Evolutionary conservation across 495 filamentous ascomycete species (phyloP), one percentile per base, ranked within the genome.

Genomic region (Neurospora cerealis): DNA sequence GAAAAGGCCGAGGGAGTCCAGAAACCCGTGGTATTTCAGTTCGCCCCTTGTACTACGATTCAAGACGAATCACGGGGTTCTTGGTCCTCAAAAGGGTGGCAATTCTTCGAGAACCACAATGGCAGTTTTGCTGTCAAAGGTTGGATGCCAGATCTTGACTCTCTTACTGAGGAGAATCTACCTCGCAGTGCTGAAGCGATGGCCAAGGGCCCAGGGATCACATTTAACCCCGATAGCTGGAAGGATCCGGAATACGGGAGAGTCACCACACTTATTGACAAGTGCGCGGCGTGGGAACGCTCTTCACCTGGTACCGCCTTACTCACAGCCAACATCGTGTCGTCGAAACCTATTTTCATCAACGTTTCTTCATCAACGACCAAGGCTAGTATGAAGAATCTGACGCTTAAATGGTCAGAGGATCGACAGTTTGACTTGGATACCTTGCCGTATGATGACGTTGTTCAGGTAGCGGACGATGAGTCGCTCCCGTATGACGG

Each of bases 371-470:
- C 82, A 8, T 73, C 80, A 15, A 39, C 66, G 10, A 70, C 73
- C 9, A 76, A 66, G 32, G 38, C 73, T 0, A 79, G 73, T 39
- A 77, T 75, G 72, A 74, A 76, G 40, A 74, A 79, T 6, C 41
- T 79, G 17, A 69, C 72, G 7, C 70, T 79, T 7, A 78, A 79
- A 54, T 86, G 84, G 83, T 73, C 78, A 4, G 79, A 74, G 4
- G 73, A 77, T 5, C 77, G 74, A 28, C 81, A 85, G 74, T 83
- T 81, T 70, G 80, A 75, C 5, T 73, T 82, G n/a, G 79, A 84
- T 4, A 85, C 81, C n/a, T 72, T 87, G 15, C 83, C 85, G 1
- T 84, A 87, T 42, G 81, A 83, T 34, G 77, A 79, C 3, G 72
- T 81, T 39, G 75, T 79, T 11, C 74, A 78, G n/a, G 76, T 76